Percentiles rank a stretch among this genome's conserved stretches.
phyloP scores from a whole-genome alignment of 1,139 yeast species.

The Kodamaea alishanica region DNA sequence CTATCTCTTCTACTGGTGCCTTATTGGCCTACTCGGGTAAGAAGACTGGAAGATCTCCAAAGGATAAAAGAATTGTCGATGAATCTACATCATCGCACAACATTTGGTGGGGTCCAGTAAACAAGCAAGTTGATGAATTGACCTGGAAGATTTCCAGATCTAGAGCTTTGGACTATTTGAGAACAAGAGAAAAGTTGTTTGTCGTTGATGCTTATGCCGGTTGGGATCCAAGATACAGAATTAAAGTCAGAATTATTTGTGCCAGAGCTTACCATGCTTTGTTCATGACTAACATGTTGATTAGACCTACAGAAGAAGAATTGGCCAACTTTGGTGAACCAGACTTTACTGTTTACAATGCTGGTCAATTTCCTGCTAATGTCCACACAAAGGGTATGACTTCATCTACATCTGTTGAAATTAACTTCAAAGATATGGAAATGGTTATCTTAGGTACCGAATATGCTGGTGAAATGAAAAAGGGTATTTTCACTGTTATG shows the following conservation, averaged over 20 bases:
- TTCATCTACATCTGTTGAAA: conserved; percentile 91
- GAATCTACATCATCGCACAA: conserved; percentile 80
- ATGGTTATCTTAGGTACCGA: conserved; percentile 98
- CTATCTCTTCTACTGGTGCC: conserved; percentile 92
- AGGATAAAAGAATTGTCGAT: conserved; percentile 96
- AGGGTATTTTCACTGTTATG: conserved; percentile 98
- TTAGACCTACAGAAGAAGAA: conserved; percentile 91
- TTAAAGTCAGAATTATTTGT: conserved; percentile 94
- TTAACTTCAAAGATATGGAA: conserved; percentile 96
- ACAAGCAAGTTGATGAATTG: conserved; percentile 88
- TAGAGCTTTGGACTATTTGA: conserved; percentile 93
- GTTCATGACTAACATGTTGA: conserved; percentile 97
- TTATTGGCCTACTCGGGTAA: conserved; percentile 92
- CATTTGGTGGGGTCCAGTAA: conserved; percentile 99
- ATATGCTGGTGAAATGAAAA: conserved; percentile 99
- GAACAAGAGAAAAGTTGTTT: conserved; percentile 92
- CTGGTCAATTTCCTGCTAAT: conserved; percentile 99
- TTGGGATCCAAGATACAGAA: conserved; percentile 98
- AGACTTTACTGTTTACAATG: conserved; percentile 96
- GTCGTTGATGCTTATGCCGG: conserved; percentile 98
- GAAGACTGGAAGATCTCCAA: conserved; percentile 98
- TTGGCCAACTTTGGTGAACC: conserved; percentile 91
- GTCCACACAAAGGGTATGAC: conserved; percentile 97
- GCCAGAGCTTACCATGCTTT: conserved; percentile 98
- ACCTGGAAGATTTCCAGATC: conserved; percentile 96